Evolutionary conservation across 1,284 basidiomycete genomes (phyloP), one percentile per base, ranked within the genome.

Genomic region (Chondrostereum purpureum): DNA sequence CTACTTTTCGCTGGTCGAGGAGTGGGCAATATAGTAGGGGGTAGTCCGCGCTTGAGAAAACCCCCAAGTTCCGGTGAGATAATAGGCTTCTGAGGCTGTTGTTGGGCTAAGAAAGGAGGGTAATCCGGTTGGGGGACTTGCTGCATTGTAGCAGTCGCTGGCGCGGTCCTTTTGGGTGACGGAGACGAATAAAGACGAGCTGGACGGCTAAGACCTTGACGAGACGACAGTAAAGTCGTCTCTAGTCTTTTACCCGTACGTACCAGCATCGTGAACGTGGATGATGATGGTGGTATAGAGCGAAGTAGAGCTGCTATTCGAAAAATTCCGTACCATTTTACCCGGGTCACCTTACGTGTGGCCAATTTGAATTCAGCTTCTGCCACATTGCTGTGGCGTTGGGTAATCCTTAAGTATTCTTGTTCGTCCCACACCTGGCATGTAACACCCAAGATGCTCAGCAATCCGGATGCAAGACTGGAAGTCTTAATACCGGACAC

Each of bases 181-280:
- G 79, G 76, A 2, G 78, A 71, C 5, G 80, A 79, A 59, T 80
- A 82, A 40, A 80, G 70, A 51, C 81, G 78, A 41, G 80, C 78
- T 45, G 83, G 80, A 37, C 81, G 73, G 33, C 79, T 80, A 50
- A 85, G 77, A 51, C 67, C 58, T 61, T 84, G 80, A 21, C 83
- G 72, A 56, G 83, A 83, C 63, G 73, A 74, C 70, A 78, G 55
- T 58, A 75, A 76, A 75, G 78, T 68, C 62, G 73, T 75, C 75
- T 74, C 76, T n/a, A 78, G 55, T 51, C 61, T 66, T 38, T 63
- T 64, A 24, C 67, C 67, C 34, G 67, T 65, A 53, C 76, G 64
- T 52, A 68, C 60, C 50, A 78, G 62, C 73, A 78, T 78, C 39
- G 40, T 59, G 8, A 31, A 31, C n/a, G n/a, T 8, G 8, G 27